Evolutionary conservation across 2,329 filamentous ascomycete species (phyloP), one percentile per base, ranked within the genome.

Genomic region (Pseudocercospora ulei): DNA sequence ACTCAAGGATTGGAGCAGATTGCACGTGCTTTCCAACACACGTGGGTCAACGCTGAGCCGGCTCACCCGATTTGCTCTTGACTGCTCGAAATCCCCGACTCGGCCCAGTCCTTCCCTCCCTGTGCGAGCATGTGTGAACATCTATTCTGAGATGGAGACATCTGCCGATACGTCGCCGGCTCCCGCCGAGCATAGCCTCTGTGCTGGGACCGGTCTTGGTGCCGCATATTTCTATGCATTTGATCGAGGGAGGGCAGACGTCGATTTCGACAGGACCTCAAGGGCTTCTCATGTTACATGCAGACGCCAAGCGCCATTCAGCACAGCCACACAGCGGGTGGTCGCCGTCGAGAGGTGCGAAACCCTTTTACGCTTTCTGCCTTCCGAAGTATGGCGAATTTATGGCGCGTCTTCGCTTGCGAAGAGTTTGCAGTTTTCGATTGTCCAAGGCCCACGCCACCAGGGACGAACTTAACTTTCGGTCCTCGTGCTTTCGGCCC

Each of bases 311-410:
- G n/a, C n/a, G n/a, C n/a, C n/a, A n/a, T n/a, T n/a, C n/a, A n/a
- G n/a, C n/a, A n/a, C n/a, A n/a, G 17, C 16, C 28, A 19, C 9
- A 17, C 28, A n/a, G 8, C 9, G 3, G 9, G 5, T 26, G 24
- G 5, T 11, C 8, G n/a, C 6, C 8, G 29, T 11, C n/a, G 14
- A 33, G 9, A 22, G 17, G 29, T 33, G 29, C 29, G 13, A 33
- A 22, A 33, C 19, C n/a, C n/a, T 33, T 33, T 33, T 13, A 33
- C 4, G 11, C 16, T 19, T 20, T 16, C n/a, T 19, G 16, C n/a
- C n/a, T 33, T 7, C 29, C 14, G 13, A 36, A 25, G 20, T 11
- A 36, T 36, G 33, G 22, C 22, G 33, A 12, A 25, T 19, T 36
- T 12, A 9, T 31, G 6, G n/a, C n/a, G n/a, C n/a, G n/a, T n/a